Evolutionary conservation across 2,329 filamentous ascomycete species (phyloP).

Genomic region (Xylaria sp.): DNA sequence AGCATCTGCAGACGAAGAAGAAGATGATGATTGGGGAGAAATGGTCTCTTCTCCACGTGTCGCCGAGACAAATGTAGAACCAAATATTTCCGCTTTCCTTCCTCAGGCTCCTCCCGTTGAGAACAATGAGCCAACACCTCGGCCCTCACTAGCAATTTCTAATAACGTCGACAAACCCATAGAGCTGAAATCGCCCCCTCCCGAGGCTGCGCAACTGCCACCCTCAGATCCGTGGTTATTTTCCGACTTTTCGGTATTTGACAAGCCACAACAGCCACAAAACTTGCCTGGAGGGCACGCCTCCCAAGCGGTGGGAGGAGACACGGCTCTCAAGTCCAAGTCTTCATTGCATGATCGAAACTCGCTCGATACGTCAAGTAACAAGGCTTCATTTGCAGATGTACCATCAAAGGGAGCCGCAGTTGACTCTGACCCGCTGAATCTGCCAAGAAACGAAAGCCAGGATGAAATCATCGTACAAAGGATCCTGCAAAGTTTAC

Average conservation of each 20-base stretch:
- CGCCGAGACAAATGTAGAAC: slow-evolving; percentile 12
- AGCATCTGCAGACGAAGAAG: slow-evolving; percentile 48
- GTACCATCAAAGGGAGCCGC: slow-evolving; percentile 15
- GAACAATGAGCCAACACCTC: slow-evolving; percentile 3
- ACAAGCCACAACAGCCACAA: slow-evolving; percentile 33
- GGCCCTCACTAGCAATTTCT: not conserved
- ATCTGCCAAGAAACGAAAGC: slow-evolving; percentile 20
- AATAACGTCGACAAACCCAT: not conserved
- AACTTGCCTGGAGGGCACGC: slow-evolving; percentile 26
- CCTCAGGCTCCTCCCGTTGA: not conserved
- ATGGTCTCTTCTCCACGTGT: slow-evolving; percentile 61
- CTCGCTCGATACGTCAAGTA: not conserved
- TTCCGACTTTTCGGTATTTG: slow-evolving; percentile 41
- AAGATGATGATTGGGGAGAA: slow-evolving; percentile 68
- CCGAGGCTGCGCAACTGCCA: not conserved
- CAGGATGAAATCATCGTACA: slow-evolving; percentile 51
- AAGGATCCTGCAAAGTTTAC: slow-evolving; percentile 53
- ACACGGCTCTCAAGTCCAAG: slow-evolving; percentile 34
- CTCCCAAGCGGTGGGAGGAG: slow-evolving; percentile 32
- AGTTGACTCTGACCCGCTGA: slow-evolving; percentile 35
- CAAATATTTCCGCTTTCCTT: slow-evolving; percentile 15
- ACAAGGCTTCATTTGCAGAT: not conserved
- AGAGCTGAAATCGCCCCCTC: not conserved
- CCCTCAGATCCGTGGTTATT: slow-evolving; percentile 8
- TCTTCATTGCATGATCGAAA: slow-evolving; percentile 16